Base-by-base conservation (phyloP, 2,329 filamentous ascomycete species). In the Talaromyces funiculosus region DNA sequence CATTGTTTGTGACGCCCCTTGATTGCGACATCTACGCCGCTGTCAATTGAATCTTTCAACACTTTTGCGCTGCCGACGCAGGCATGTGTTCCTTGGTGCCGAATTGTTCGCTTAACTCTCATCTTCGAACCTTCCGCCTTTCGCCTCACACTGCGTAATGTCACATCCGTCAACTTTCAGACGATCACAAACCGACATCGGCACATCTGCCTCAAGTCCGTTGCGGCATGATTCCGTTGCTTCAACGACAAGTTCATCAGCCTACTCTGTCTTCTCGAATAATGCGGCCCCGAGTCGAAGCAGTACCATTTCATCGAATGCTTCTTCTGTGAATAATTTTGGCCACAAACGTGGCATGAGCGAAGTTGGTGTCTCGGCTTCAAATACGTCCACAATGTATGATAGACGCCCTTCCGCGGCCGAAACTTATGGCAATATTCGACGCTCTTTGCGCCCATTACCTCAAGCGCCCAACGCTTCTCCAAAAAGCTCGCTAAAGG, bases 311-410 rank as follows among this genome's bases (percentile, higher is more conserved):
- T 90, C 88, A 18, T 93, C 90, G 33, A 82, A 85, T 64, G 82
- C 82, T n/a, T 90, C 84, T 60, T 69, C 68, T 29, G 66, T 76
- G 61, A 72, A 70, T 31, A 70, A 73, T 57, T 66, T 72, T 54
- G 81, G 82, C 53, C 90, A 93, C 70, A 89, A 86, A 73, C 85
- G 90, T 72, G 89, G 89, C 63, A 82, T 86, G 73, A 93, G 90
- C 75, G 90, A 94, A 79, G 83, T 83, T 61, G 81, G 82, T 62
- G 80, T 80, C 45, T 82, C 86, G 69, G 72, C 81, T 66, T 75
- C 80, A 43, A 69, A 71, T 54, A 62, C 59, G n/a, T 57, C 60
- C 56, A 65, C 65, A n/a, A 60, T 65, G 18, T 58, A 64, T 12
- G 68, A 69, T 53, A 64, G 31, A 42, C 65, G 62, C 62, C 55